A percentile compares a stretch with the other conserved stretches of the same genome.
These are phyloP conservation scores for Aschersonia sp. DNA, from an alignment of 2,329 filamentous ascomycete genomes.

Conservation along the genomic window DNA sequence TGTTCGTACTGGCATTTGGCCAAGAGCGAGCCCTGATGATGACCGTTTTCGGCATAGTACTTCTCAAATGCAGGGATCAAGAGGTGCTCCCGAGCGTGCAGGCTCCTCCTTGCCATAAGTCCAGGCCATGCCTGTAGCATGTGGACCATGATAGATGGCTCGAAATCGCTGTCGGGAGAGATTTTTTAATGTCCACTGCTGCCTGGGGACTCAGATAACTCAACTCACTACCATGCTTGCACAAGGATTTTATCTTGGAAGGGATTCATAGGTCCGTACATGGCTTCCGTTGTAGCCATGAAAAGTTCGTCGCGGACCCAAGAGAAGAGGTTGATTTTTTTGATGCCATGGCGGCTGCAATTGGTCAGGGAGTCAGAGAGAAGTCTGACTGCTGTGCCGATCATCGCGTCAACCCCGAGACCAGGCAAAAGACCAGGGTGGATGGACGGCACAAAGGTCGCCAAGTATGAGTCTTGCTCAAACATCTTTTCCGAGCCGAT, in stretches of 20 bases:
- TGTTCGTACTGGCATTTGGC: neutral
- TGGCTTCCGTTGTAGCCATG: neutral
- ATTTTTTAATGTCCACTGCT: conserved; percentile 5
- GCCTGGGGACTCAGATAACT: neutral
- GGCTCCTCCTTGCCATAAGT: neutral
- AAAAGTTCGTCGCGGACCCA: conserved; percentile 1
- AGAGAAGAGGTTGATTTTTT: neutral
- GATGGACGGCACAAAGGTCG: neutral
- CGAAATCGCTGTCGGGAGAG: neutral
- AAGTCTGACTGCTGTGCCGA: neutral
- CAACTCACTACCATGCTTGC: neutral
- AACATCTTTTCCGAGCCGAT: neutral
- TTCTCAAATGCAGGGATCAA: neutral
- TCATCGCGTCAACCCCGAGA: neutral
- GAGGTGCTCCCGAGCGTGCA: neutral
- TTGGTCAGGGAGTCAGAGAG: neutral
- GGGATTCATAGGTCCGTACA: conserved; percentile 1
- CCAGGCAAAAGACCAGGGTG: neutral
- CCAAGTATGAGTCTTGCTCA: neutral
- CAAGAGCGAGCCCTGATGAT: neutral
- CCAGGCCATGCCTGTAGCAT: neutral
- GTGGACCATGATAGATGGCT: neutral
- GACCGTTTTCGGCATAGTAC: neutral
- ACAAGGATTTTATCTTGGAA: neutral
- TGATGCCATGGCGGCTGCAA: neutral